Percentiles rank a stretch among this genome's conserved stretches.
Evolutionary conservation across 331 rosid species (phyloP).

Genomic region (Phaseolus coccineus): DNA sequence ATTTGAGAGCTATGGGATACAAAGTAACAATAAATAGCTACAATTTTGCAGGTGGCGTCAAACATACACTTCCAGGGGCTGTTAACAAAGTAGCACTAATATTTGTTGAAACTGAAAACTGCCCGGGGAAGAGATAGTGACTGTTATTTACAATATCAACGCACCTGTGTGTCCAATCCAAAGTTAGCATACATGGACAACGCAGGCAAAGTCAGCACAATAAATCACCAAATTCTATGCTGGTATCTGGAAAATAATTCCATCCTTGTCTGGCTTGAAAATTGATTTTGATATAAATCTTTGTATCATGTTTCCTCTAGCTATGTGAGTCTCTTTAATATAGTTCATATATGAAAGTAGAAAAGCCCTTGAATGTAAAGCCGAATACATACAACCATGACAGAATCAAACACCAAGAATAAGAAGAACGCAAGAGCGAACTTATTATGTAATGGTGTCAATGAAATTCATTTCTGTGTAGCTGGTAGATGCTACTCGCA

Average conservation of each 20-base stretch:
- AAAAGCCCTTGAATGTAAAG: background rate
- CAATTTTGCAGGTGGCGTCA: slow-evolving; percentile 17
- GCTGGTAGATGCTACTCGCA: background rate
- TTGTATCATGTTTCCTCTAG: slow-evolving; percentile 16
- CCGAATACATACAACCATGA: slow-evolving; percentile 2
- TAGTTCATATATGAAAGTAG: background rate
- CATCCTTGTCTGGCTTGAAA: slow-evolving; percentile 12
- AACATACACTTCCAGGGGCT: slow-evolving; percentile 18
- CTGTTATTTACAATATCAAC: slow-evolving; percentile 23
- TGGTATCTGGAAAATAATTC: background rate
- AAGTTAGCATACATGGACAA: background rate
- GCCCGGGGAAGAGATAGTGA: background rate
- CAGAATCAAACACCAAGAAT: slow-evolving; percentile 24
- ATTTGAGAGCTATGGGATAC: slow-evolving; percentile 4
- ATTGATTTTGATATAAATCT: background rate
- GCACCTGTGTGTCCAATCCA: slow-evolving; percentile 35
- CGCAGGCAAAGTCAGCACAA: background rate
- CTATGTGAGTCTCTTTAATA: background rate
- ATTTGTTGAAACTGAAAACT: slow-evolving; percentile 15
- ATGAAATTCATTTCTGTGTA: background rate
- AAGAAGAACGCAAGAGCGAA: background rate
- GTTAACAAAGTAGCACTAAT: slow-evolving; percentile 1
- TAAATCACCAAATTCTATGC: background rate
- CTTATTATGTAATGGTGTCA: background rate
- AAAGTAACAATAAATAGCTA: slow-evolving; percentile 8